These are phyloP conservation scores for Pochonia chlamydosporia DNA, from an alignment of 2,329 filamentous ascomycete species.

Conservation along the genomic window DNA sequence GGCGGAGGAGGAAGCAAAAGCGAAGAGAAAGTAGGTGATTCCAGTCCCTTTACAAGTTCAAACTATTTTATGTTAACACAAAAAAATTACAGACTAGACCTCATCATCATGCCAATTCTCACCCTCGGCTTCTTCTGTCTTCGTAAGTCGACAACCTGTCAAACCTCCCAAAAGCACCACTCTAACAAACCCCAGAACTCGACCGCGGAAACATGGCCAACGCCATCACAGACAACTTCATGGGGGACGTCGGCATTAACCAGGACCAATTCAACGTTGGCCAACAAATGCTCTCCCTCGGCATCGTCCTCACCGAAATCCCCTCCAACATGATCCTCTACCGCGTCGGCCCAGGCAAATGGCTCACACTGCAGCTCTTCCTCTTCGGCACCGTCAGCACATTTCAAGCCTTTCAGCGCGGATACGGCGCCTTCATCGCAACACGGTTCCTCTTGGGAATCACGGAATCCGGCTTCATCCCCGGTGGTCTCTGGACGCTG, in stretches of 20 bases:
- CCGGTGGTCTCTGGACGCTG: constrained; percentile 43
- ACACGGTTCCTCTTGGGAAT: constrained; percentile 48
- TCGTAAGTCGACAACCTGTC: constrained; percentile 23
- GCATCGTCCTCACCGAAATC: constrained; percentile 40
- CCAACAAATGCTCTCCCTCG: constrained; percentile 43
- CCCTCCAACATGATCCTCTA: constrained; percentile 31
- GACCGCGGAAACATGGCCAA: constrained; percentile 39
- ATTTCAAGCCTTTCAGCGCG: constrained; percentile 47
- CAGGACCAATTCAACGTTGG: constrained; percentile 48
- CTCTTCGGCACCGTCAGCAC: constrained; percentile 47
- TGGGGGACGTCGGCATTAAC: constrained; percentile 41
- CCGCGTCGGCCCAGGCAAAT: constrained; percentile 37
- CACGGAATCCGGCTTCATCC: constrained; percentile 50
- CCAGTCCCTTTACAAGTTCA: background rate
- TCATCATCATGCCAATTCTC: constrained; percentile 36
- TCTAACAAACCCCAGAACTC: constrained; percentile 22
- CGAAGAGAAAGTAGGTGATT: constrained; percentile 31
- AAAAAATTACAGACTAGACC: constrained; percentile 24
- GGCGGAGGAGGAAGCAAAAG: constrained; percentile 27
- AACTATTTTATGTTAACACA: background rate
- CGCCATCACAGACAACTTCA: constrained; percentile 43
- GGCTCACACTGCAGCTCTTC: constrained; percentile 48
- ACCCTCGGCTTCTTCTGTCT: constrained; percentile 37
- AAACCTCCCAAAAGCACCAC: background rate
- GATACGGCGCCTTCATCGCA: constrained; percentile 39